Conservation (phyloP, 176 grass and related monocot species). For the Phyllostachys edulis region DNA sequence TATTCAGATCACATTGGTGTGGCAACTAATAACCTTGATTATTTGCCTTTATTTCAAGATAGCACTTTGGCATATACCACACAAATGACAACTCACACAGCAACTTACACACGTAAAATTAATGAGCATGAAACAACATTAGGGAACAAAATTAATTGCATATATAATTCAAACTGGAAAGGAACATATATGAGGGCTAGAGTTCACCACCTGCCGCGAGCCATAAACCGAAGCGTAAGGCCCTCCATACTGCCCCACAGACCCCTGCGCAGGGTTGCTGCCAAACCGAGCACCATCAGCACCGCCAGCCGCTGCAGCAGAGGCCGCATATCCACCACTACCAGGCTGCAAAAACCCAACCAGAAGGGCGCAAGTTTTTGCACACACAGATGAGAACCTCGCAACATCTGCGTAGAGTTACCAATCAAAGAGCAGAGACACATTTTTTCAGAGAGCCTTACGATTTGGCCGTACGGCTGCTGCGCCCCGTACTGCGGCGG, state of each 20-base stretch:
- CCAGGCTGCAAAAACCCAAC: constrained; percentile 42
- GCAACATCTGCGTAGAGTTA: neutral
- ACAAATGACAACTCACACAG: constrained; percentile 8
- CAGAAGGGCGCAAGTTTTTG: constrained; percentile 15
- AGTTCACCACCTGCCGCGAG: constrained; percentile 33
- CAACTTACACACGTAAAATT: neutral
- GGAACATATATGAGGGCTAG: neutral
- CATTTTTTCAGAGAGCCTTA: constrained; percentile 3
- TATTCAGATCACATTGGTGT: neutral
- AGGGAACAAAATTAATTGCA: constrained; percentile 9
- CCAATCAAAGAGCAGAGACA: neutral
- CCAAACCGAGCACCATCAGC: constrained; percentile 35
- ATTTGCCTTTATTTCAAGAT: neutral
- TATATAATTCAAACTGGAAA: neutral
- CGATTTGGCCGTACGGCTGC: constrained; percentile 40
- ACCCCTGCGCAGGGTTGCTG: constrained; percentile 12
- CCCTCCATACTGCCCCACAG: constrained; percentile 43
- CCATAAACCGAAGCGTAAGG: constrained; percentile 49
- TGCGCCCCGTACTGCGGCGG: constrained; percentile 44
- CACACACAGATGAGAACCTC: constrained; percentile 1
- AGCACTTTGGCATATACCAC: neutral
- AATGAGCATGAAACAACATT: neutral
- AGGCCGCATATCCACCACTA: constrained; percentile 31
- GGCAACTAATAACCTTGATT: neutral
- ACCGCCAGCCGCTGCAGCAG: constrained; percentile 19